Evolutionary conservation across 2,329 filamentous ascomycete species (phyloP), one percentile per base, ranked within the genome.

Genomic region (Coniosporium uncinatum): DNA sequence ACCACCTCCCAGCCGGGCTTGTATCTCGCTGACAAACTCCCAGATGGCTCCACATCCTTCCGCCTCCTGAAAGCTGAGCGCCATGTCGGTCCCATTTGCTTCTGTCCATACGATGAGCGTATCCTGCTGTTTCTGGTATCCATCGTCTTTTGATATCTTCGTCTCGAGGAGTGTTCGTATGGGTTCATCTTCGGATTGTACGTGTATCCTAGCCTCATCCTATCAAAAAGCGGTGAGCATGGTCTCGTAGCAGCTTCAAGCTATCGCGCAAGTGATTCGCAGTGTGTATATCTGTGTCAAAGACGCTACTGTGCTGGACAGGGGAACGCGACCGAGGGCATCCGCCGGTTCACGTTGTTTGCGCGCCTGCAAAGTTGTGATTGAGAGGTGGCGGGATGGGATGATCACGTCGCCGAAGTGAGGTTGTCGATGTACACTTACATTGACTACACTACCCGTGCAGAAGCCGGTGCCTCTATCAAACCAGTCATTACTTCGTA

Each of bases 31-130:
- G 44, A 98, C 86, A 52, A 97, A 97, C 54, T 91, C 88, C 93
- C 93, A 98, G 62, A 98, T 95, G 48, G 82, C 75, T 17, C 86
- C 80, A 64, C 93, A 98, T 36, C 91, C 93, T 52, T 97, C 93
- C 3, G 90, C 85, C 68, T 98, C 93, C 63, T 98, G 93, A 57
- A 98, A 98, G 61, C 90, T 96, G 48, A 98, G 76, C 34, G 93
- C 93, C 93, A 98, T 97, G 60, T 98, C 93, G 42, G 90, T 81
- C 44, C 85, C 85, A 67, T 83, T 93, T 45, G 81, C 79, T 60
- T 97, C 93, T 31, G 91, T 96, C 93, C 93, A 98, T 46, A 98
- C 90, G 47, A 98, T 97, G 46, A 98, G 78, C 3, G 93, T 98
- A 63, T 97, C 88, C 83, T 97, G 91, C 64, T 98, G 93, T 67